Conservation (phyloP, 2,329 filamentous ascomycete species). For the Venturia effusa region DNA sequence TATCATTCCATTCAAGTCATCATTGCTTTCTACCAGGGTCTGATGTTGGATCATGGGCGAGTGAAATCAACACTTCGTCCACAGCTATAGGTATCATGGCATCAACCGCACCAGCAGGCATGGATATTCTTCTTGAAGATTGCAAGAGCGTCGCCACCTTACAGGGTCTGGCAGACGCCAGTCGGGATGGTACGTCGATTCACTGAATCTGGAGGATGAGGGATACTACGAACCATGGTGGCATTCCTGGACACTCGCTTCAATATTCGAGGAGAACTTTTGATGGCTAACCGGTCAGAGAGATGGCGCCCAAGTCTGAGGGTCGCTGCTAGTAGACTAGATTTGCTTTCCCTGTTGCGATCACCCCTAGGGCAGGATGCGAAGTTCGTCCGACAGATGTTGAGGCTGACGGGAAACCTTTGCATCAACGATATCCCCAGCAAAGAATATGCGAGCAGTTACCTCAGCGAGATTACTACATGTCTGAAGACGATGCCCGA, state of each 20-base stretch:
- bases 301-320: not conserved
- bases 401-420: not conserved
- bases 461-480: not conserved
- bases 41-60: not conserved
- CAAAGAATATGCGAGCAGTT: not conserved
- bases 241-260: not conserved
- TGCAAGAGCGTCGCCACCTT: not conserved
- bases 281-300: not conserved
- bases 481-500: not conserved
- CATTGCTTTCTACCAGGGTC: not conserved
- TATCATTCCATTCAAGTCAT: too few species aligned
- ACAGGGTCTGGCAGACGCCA: not conserved
- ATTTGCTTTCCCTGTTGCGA: not conserved
- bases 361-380: not conserved
- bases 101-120: not conserved
- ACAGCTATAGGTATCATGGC: not conserved
- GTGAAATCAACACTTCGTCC: not conserved
- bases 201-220: not conserved
- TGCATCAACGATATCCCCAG: not conserved
- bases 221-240: not conserved
- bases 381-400: not conserved
- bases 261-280: not conserved
- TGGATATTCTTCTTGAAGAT: not conserved
- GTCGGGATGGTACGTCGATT: not conserved
- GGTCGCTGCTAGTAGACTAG: not conserved